A percentile compares a stretch with the other conserved stretches of the same genome.
Conservation (phyloP, 208 protist species). For the Vickermania ingenoplastis region DNA sequence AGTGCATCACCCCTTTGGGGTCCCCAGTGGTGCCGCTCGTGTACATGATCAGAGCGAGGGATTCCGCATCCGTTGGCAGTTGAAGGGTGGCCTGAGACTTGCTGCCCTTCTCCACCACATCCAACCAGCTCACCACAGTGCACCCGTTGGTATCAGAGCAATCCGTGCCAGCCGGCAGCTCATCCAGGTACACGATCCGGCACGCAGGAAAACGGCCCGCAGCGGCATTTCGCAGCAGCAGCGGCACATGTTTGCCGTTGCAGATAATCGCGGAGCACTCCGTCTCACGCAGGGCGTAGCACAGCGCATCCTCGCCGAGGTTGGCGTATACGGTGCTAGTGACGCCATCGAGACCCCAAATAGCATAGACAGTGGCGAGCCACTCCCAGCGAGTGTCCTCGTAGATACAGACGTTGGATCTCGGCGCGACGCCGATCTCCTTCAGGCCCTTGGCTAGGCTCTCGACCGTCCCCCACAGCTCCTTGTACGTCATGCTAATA, state of each 20-base stretch:
- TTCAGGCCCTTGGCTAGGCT: constrained; percentile 51
- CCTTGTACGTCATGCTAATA: constrained; percentile 37
- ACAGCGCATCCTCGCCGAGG: constrained; percentile 70
- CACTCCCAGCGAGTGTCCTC: constrained; percentile 87
- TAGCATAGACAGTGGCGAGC: constrained; percentile 44
- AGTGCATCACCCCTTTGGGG: constrained; percentile 59
- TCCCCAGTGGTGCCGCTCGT: constrained; percentile 62
- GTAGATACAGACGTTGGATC: constrained; percentile 48
- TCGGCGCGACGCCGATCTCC: constrained; percentile 18
- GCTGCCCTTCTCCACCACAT: constrained; percentile 7
- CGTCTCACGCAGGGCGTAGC: constrained; percentile 71
- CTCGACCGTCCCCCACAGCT: constrained; percentile 44
- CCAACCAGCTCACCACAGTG: constrained; percentile 37
- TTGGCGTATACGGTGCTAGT: constrained; percentile 78
- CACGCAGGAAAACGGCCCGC: background rate
- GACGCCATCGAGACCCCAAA: constrained; percentile 65
- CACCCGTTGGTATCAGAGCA: constrained; percentile 14
- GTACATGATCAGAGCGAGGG: constrained; percentile 46
- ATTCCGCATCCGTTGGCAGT: constrained; percentile 14
- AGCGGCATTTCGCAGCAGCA: background rate
- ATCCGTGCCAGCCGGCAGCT: constrained; percentile 20
- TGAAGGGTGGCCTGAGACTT: background rate
- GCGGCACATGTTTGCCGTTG: constrained; percentile 49
- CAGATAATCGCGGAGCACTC: constrained; percentile 56
- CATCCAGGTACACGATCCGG: constrained; percentile 59